These are phyloP conservation scores for Aureoboletus auriporus DNA, from an alignment of 768 basidiomycete genomes.

Conservation along the genomic window DNA sequence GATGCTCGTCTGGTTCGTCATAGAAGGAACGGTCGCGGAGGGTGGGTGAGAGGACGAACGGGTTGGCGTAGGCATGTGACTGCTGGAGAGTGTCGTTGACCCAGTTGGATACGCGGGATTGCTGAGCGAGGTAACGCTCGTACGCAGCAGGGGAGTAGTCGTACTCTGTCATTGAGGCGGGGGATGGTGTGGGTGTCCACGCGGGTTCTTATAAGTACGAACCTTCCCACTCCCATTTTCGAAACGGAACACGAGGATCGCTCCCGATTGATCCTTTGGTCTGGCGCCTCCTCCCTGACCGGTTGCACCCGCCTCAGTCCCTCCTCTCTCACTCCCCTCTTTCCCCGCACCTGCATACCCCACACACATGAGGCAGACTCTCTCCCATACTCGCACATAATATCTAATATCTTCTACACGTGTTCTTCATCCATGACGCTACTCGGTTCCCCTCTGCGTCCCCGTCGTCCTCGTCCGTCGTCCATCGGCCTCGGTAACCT, in stretches of 20 bases:
- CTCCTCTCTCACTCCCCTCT: constrained; percentile 8
- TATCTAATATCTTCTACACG: not conserved
- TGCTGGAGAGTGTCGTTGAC: constrained; percentile 38
- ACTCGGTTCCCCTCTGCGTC: too few relatives aligned
- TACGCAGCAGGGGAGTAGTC: constrained; percentile 56
- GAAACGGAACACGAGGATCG: constrained; percentile 7
- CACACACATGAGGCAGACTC: constrained; percentile 16
- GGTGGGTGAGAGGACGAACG: constrained; percentile 27
- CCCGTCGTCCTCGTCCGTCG: not conserved
- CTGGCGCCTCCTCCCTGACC: not conserved
- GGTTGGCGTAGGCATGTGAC: constrained; percentile 24
- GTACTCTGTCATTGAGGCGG: constrained; percentile 51
- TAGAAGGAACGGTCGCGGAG: constrained; percentile 30
- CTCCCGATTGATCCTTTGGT: constrained; percentile 4
- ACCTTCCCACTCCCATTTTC: not conserved
- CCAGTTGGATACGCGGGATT: constrained; percentile 48
- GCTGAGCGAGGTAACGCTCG: constrained; percentile 44
- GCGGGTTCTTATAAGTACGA: not conserved
- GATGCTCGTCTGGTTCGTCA: constrained; percentile 6
- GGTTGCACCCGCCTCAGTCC: not conserved
- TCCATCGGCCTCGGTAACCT: not conserved
- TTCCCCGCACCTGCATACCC: constrained; percentile 24
- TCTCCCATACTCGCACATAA: too few relatives aligned
- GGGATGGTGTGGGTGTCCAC: constrained; percentile 3
- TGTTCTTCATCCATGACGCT: not conserved